Evolutionary conservation across 768 basidiomycete species (phyloP).

Genomic region (Cyclocybe cylindracea): DNA sequence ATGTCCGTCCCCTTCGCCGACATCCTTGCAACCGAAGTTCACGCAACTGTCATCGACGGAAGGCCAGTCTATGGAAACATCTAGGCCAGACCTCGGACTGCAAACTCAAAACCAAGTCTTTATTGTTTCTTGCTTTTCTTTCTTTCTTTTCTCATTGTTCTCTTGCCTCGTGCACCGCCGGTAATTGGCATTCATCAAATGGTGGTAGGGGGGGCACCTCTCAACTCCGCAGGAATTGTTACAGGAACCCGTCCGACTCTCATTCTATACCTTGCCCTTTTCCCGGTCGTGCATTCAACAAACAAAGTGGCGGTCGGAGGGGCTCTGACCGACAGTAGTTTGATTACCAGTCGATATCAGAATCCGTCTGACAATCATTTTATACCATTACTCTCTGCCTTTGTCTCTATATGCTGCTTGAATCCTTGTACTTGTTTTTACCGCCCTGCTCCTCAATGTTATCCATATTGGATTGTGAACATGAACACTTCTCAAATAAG

Average conservation of each 20-base stretch:
- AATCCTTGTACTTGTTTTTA: slow-evolving; percentile 1
- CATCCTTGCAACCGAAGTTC: slow-evolving; percentile 68
- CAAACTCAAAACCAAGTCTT: background rate
- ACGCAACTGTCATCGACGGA: slow-evolving; percentile 82
- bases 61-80: slow-evolving; percentile 39
- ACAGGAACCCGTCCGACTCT: background rate
- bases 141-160: slow-evolving; percentile 3
- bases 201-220: background rate
- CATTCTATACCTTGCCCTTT: background rate
- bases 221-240: background rate
- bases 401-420: slow-evolving; percentile 2
- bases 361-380: slow-evolving; percentile 21
- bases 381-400: slow-evolving; percentile 12
- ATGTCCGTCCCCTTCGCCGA: slow-evolving; percentile 60
- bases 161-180: background rate
- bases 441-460: slow-evolving; percentile 9
- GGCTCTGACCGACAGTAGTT: too few relatives aligned
- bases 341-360: background rate
- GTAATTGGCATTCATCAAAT: background rate
- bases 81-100: slow-evolving; percentile 12
- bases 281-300: too few relatives aligned
- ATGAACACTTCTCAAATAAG: slow-evolving; percentile 60
- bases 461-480: slow-evolving; percentile 13
- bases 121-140: slow-evolving; percentile 2
- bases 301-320: too few relatives aligned